Percentiles rank a stretch among this genome's conserved stretches.
These are phyloP conservation scores for Kurtzmaniella quercitrusa DNA, from an alignment of 1,139 yeast species.

Conservation along the genomic window DNA sequence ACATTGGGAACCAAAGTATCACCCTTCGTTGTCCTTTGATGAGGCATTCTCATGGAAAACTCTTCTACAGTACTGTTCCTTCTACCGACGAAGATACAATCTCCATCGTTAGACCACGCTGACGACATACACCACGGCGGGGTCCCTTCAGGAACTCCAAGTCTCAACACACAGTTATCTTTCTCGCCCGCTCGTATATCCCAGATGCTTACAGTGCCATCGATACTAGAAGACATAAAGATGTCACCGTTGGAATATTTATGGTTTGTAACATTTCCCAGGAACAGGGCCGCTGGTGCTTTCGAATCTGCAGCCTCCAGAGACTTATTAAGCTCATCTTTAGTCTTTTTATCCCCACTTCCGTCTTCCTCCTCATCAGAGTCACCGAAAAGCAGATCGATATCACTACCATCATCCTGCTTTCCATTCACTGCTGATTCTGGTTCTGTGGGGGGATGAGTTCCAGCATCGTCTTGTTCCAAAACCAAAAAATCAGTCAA, in stretches of 20 bases:
- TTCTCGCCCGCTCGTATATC: slow-evolving; percentile 55
- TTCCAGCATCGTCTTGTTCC: slow-evolving; percentile 8
- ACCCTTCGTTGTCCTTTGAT: slow-evolving; percentile 20
- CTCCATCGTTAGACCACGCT: slow-evolving; percentile 86
- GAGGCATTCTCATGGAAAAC: slow-evolving; percentile 66
- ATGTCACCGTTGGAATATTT: slow-evolving; percentile 47
- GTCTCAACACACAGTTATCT: slow-evolving; percentile 39
- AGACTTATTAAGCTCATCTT: slow-evolving; percentile 10
- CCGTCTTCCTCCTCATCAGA: slow-evolving; percentile 50
- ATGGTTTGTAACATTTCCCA: slow-evolving; percentile 17
- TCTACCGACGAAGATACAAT: slow-evolving; percentile 76
- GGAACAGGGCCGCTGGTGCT: slow-evolving; percentile 10
- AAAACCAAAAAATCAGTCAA: slow-evolving; percentile 34
- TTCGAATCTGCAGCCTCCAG: slow-evolving; percentile 19
- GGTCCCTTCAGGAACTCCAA: slow-evolving; percentile 58
- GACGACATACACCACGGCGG: slow-evolving; percentile 98
- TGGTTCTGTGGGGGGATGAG: no score
- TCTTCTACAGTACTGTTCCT: slow-evolving; percentile 89
- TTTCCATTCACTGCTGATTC: slow-evolving; percentile 15
- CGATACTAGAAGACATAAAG: slow-evolving; percentile 77
- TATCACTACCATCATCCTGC: slow-evolving; percentile 53
- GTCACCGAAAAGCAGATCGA: slow-evolving; percentile 79
- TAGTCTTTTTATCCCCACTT: slow-evolving; percentile 17
- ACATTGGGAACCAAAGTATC: slow-evolving; percentile 40
- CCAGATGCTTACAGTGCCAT: slow-evolving; percentile 83